Percentiles rank a stretch among this genome's conserved stretches.
These are phyloP conservation scores for Trametes gibbosa DNA, from an alignment of 768 basidiomycete species.

Conservation along the genomic window DNA sequence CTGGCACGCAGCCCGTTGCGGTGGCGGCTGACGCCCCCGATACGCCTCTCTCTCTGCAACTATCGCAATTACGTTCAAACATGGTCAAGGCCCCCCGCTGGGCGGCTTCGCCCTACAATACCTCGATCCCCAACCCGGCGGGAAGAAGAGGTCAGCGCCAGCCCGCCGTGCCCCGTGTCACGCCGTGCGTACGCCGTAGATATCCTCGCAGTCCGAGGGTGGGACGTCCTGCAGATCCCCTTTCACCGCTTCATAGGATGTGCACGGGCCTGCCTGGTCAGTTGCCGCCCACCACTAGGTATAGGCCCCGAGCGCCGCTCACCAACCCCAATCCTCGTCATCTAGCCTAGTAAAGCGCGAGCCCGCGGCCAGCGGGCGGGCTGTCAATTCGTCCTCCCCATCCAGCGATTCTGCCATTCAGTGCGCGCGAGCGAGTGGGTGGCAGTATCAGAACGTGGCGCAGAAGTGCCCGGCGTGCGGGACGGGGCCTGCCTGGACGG, in stretches of 20 bases:
- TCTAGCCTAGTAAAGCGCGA: constrained; percentile 14
- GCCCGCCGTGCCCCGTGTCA: not conserved
- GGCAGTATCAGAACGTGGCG: constrained; percentile 16
- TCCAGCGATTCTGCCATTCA: not conserved
- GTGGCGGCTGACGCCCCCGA: not conserved
- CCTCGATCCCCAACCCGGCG: not conserved
- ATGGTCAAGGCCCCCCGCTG: not conserved
- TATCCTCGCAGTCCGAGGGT: constrained; percentile 18
- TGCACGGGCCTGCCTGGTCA: not conserved
- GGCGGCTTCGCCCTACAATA: constrained; percentile 8
- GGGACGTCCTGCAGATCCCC: constrained; percentile 3
- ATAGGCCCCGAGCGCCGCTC: constrained; percentile 7
- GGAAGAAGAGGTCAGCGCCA: not conserved
- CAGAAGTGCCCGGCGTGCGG: constrained; percentile 2
- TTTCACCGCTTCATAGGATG: not conserved
- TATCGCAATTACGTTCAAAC: not conserved
- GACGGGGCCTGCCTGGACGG: not conserved
- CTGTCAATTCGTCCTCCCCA: too few species aligned
- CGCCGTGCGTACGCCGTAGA: not conserved
- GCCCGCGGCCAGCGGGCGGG: not conserved
- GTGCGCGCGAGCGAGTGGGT: not conserved
- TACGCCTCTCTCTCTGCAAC: not conserved
- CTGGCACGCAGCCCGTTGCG: not conserved
- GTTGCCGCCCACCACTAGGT: not conserved
- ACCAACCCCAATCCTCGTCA: constrained; percentile 6